These are phyloP conservation scores for Metarhizium rileyi DNA, from an alignment of 2,329 filamentous ascomycete genomes.

Conservation along the genomic window DNA sequence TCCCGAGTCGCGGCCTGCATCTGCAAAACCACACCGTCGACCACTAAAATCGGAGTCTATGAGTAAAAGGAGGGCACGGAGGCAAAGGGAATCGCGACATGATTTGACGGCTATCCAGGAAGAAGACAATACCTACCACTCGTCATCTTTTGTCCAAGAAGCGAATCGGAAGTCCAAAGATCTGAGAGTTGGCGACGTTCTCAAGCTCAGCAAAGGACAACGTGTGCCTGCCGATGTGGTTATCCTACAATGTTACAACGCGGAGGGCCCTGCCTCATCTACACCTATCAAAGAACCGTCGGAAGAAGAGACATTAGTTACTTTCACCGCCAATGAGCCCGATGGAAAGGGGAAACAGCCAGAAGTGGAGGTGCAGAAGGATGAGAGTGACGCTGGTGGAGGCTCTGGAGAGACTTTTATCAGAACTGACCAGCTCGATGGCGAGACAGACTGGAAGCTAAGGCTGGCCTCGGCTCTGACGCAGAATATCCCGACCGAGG, in stretches of 20 bases:
- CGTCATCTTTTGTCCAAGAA: conserved; percentile 49
- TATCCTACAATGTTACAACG: conserved; percentile 70
- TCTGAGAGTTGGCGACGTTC: conserved; percentile 87
- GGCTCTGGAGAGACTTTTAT: conserved; percentile 88
- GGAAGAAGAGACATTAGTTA: conserved; percentile 31
- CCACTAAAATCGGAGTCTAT: conserved; percentile 34
- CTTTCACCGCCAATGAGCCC: conserved; percentile 28
- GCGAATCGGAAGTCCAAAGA: conserved; percentile 74
- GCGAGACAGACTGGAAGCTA: conserved; percentile 98
- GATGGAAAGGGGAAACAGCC: conserved; percentile 26
- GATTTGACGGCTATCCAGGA: conserved; percentile 57
- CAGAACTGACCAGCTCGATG: conserved; percentile 91
- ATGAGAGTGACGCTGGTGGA: conserved; percentile 22
- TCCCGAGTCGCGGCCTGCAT: conserved; percentile 29
- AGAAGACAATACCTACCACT: conserved; percentile 45
- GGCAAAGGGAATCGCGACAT: conserved; percentile 20
- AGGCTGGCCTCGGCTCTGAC: conserved; percentile 79
- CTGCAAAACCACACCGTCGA: conserved; percentile 25
- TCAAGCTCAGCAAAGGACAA: conserved; percentile 86
- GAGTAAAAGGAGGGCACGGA: conserved; percentile 20
- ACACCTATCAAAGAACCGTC: conserved; percentile 20
- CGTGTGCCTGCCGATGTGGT: conserved; percentile 90
- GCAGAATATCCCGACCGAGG: conserved; percentile 62
- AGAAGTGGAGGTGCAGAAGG: conserved; percentile 15
- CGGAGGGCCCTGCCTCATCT: conserved; percentile 34